Conservation (phyloP, 2,329 filamentous ascomycete genomes). For the Fusarium subglutinans region DNA sequence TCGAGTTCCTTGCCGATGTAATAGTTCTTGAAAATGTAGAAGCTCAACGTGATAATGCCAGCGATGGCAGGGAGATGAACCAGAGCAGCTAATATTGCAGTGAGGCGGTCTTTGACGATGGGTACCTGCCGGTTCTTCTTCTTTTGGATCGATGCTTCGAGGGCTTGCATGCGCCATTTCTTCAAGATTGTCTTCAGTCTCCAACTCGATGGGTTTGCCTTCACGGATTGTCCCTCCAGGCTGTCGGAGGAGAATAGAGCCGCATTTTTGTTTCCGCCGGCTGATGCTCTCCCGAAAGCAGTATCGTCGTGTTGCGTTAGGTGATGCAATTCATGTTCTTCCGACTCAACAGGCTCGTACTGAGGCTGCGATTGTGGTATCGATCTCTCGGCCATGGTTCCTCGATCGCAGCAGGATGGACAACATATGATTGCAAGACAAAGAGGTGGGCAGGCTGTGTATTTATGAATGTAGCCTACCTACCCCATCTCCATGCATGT, state of each 20-base stretch:
- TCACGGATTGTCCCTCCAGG: not conserved
- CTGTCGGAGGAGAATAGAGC: not conserved
- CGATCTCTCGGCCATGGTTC: conserved; percentile 5
- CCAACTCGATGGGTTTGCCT: conserved; percentile 11
- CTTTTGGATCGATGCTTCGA: conserved; percentile 5
- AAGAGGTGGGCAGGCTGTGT: not conserved
- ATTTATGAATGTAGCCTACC: not conserved
- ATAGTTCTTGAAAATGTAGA: conserved; percentile 38
- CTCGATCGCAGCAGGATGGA: not conserved
- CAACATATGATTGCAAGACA: no score
- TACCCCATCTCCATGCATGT: not conserved
- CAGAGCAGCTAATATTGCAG: conserved; percentile 16
- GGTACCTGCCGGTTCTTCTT: conserved; percentile 16
- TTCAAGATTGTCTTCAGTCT: conserved; percentile 23
- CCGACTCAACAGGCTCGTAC: conserved; percentile 24
- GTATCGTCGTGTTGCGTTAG: not conserved
- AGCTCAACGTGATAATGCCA: conserved; percentile 25
- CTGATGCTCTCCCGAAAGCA: not conserved
- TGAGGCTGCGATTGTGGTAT: conserved; percentile 3
- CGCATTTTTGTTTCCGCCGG: not conserved
- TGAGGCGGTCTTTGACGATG: conserved; percentile 32
- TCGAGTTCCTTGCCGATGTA: conserved; percentile 38
- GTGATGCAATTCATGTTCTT: conserved; percentile 5
- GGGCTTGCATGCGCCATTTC: conserved; percentile 29
- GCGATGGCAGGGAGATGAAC: conserved; percentile 33